Base-by-base conservation (phyloP, 164 flowering plant genomes). In the Cinnamomum chago region DNA sequence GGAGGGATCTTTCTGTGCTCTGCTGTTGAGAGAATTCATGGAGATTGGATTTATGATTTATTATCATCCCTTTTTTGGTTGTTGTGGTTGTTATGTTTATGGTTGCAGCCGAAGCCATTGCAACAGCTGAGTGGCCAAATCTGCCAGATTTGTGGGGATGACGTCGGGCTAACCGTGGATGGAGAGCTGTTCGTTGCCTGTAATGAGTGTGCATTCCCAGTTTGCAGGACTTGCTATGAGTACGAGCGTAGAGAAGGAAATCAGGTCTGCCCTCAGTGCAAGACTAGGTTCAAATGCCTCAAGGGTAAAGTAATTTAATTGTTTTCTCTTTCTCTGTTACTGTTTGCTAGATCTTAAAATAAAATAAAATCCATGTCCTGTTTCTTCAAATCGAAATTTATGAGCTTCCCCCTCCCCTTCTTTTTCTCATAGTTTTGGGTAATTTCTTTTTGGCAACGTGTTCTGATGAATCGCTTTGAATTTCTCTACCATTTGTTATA, bases 101-200 rank as follows among this genome's bases (percentile, higher is more conserved):
- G 14, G 27, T 51, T 76, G 78, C 76, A 83, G 85, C 83, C 82
- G 25, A 82, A 73, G 77, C 85, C 85, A 22, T 64, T 81, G 74
- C 82, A 81, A 79, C 80, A 79, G 72, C 71, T 78, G 40, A 78
- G 80, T 65, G 85, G 85, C 58, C 86, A 87, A 76, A 81, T 79
- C 67, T 87, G 89, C 75, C 88, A 87, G 76, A 87, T 87, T 75
- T 87, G 89, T 72, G 88, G 88, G 14, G 90, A 87, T 65, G 88
- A 86, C 58, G 87, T 87, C 1, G 88, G 86, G 23, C 74, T 84
- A 2, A 84, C 83, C 0, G 87, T 23, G 5, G 90, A 86, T 15
- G 86, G 88, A 2, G 90, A 87, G 79, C 82, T 77, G 25, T 87
- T 87, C 28, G 90, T 87, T 25, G 90, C 88, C 25, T 87, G 90